Base-by-base conservation (phyloP, 768 basidiomycete genomes). In the Neoboletus brunneissimus region DNA sequence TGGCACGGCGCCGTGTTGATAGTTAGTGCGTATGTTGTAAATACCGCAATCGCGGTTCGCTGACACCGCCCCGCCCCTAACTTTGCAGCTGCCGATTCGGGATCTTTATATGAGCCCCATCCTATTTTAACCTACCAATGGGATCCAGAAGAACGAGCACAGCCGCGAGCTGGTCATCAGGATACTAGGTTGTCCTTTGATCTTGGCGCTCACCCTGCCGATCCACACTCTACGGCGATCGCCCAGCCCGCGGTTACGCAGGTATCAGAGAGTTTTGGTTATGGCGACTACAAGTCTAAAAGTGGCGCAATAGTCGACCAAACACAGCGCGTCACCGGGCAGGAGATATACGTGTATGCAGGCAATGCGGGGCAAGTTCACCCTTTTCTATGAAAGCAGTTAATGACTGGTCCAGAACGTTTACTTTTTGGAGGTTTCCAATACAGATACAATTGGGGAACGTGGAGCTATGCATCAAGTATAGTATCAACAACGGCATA, bases 351-450 rank as follows among this genome's bases (percentile, higher is more conserved):
- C 69, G 85, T 88, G 7, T 85, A 88, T 67, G 77, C 75, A 15
- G 82, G 85, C 23, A 68, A 70, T 52, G 77, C 78, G 48, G 82
- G 85, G 84, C 81, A 58, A 50, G 81, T 69, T n/a, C 22, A 12
- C 13, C 18, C 16, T 5, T 25, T 35, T 35, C 41, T 25, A 10
- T 31, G 40, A 16, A 23, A n/a, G 5, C 11, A 5, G 25, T 46
- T 31, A 47, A 47, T 56, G 37, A 64, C 32, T 40, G 23, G 25
- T 47, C 31, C 56, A 95, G 94, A 5, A 87, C 88, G 0, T 94
- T 84, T 67, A 92, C 92, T 1, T 99, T 99, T 76, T 98, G 94
- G 90, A 81, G 96, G 51, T 98, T 98, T 75, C 78, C 86, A 65
- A 83, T 98, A 47, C 84, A 87, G 59, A 79, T 99, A 53, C 93